Evolutionary conservation across 2,329 filamentous ascomycete species (phyloP).

Genomic region (Aspergillus cejpii): DNA sequence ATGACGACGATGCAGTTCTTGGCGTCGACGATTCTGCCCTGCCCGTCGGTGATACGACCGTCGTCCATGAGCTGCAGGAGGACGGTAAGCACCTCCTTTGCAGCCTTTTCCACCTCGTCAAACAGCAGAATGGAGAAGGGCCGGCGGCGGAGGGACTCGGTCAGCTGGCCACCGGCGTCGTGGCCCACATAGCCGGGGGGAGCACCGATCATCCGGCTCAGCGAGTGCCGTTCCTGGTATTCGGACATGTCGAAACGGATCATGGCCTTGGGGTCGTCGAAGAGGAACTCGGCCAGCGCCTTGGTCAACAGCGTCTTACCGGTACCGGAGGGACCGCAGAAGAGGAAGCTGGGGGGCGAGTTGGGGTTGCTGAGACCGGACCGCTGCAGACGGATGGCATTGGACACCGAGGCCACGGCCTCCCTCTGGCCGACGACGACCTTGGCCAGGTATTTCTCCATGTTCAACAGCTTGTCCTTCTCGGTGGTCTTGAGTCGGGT

Average conservation of each 20-base stretch:
- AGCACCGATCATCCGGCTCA: conserved; percentile 95
- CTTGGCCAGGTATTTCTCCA: conserved; percentile 80
- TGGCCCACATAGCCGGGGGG: conserved; percentile 96
- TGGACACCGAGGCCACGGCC: conserved; percentile 85
- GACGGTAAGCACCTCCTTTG: conserved; percentile 94
- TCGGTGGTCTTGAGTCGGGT: conserved; percentile 89
- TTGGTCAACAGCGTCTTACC: conserved; percentile 97
- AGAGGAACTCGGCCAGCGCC: conserved; percentile 92
- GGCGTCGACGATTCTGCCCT: conserved; percentile 89
- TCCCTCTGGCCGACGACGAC: conserved; percentile 91
- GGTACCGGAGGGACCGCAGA: conserved; percentile 96
- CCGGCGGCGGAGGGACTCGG: conserved; percentile 84
- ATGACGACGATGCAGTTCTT: conserved; percentile 99
- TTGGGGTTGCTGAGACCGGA: conserved; percentile 94
- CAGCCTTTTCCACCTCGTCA: conserved; percentile 97
- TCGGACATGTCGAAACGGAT: conserved; percentile 99
- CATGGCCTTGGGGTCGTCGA: conserved; percentile 96
- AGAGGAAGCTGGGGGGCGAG: conserved; percentile 94
- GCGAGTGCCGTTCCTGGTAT: conserved; percentile 92
- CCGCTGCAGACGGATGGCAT: conserved; percentile 89
- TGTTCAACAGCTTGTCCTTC: conserved; percentile 96
- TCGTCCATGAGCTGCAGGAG: conserved; percentile 99
- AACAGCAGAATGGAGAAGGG: conserved; percentile 98
- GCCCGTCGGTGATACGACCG: conserved; percentile 94
- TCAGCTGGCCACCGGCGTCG: conserved; percentile 90